Percentiles rank a stretch among this genome's conserved stretches.
phyloP scores from a whole-genome alignment of 345 rosid species.

The sweet orange (Citrus sinensis) region DNA sequence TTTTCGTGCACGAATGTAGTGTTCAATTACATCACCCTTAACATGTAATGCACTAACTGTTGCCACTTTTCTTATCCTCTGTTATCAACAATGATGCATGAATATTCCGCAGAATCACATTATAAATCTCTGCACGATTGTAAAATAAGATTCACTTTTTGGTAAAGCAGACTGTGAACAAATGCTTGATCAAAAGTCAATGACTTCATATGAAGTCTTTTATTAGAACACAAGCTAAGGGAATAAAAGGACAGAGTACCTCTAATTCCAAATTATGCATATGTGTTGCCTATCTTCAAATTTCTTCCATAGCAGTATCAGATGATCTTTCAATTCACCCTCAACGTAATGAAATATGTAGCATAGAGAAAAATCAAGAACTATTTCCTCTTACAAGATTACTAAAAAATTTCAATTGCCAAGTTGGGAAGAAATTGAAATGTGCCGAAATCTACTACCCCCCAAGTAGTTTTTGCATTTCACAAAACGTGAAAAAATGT shows the following conservation, averaged over 20 bases:
- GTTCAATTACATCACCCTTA: background rate
- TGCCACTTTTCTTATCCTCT: background rate
- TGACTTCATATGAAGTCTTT: too few relatives aligned
- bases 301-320: background rate
- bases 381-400: background rate
- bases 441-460: background rate
- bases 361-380: background rate
- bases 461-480: conserved; percentile 3
- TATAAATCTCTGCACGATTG: background rate
- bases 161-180: background rate
- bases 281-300: background rate
- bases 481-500: background rate
- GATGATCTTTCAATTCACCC: background rate
- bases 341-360: background rate
- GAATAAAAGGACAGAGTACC: too few relatives aligned
- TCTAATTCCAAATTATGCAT: background rate
- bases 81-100: background rate
- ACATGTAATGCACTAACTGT: background rate
- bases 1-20: background rate
- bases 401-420: background rate
- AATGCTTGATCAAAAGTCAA: too few relatives aligned
- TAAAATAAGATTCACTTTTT: background rate
- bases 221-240: background rate
- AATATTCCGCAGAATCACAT: too few relatives aligned
- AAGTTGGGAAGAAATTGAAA: background rate